phyloP scores from a whole-genome alignment of 1,284 basidiomycete genomes.

The Gomphus bonarii region DNA sequence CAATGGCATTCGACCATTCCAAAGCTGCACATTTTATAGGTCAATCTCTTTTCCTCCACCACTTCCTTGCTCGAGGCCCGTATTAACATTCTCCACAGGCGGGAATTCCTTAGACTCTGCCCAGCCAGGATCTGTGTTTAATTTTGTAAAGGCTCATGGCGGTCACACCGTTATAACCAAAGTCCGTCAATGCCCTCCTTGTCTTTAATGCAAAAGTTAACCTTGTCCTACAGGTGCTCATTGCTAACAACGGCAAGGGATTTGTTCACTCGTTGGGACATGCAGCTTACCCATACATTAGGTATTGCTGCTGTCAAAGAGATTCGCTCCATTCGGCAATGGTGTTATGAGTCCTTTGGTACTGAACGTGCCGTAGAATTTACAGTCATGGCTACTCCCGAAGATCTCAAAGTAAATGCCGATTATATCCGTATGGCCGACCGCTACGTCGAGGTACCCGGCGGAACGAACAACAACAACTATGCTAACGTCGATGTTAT shows the following conservation, averaged over 20 bases:
- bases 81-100: slow-evolving; percentile 50
- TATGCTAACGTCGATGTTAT: slow-evolving; percentile 99
- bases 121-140: slow-evolving; percentile 67
- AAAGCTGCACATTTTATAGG: slow-evolving; percentile 85
- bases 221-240: slow-evolving; percentile 60
- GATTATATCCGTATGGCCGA: slow-evolving; percentile 99
- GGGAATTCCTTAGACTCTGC: slow-evolving; percentile 88
- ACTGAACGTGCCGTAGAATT: slow-evolving; percentile 95
- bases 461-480: slow-evolving; percentile 99
- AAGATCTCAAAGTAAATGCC: slow-evolving; percentile 97
- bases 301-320: slow-evolving; percentile 99
- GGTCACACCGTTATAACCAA: slow-evolving; percentile 99
- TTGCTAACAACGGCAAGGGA: slow-evolving; percentile 86
- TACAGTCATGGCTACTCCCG: slow-evolving; percentile 99
- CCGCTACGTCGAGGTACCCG: slow-evolving; percentile 97
- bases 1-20: slow-evolving; percentile 65
- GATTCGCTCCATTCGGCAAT: slow-evolving; percentile 97
- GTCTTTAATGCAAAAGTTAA: not conserved
- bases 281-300: slow-evolving; percentile 23
- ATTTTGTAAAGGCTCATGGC: slow-evolving; percentile 87
- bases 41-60: slow-evolving; percentile 19
- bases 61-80: slow-evolving; percentile 13
- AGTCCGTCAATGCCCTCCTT: slow-evolving; percentile 35
- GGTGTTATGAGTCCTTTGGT: slow-evolving; percentile 99
- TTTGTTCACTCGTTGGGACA: not conserved